Evolutionary conservation across 495 filamentous ascomycete species (phyloP).

Genomic region (Neurospora sp.): DNA sequence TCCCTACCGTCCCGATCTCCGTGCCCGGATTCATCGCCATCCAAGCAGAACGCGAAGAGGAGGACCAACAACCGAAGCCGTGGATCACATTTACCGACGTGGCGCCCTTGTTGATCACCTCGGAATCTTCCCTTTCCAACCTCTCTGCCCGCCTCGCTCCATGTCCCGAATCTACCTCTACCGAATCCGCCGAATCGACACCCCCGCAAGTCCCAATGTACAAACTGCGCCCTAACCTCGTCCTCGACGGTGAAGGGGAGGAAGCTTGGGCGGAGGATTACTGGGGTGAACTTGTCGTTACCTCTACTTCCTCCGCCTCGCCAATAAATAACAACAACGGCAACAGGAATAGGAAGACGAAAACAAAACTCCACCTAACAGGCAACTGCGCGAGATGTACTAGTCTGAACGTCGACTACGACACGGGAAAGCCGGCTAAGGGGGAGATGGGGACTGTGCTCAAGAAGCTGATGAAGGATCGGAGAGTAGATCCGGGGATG

Average conservation of each 20-base stretch:
- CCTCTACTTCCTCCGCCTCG: not conserved
- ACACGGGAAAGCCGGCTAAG: slow-evolving; percentile 53
- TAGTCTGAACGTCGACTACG: slow-evolving; percentile 76
- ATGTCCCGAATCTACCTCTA: no score
- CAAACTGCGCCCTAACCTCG: slow-evolving; percentile 81
- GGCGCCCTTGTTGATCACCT: slow-evolving; percentile 66
- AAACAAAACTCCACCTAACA: slow-evolving; percentile 44
- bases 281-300: slow-evolving; percentile 58
- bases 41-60: not conserved
- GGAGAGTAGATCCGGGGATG: slow-evolving; percentile 62
- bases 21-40: slow-evolving; percentile 18
- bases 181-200: not conserved
- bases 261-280: slow-evolving; percentile 74
- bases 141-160: slow-evolving; percentile 46
- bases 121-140: slow-evolving; percentile 56
- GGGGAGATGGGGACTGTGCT: slow-evolving; percentile 58
- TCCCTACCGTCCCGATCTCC: slow-evolving; percentile 1
- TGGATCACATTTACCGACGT: slow-evolving; percentile 69
- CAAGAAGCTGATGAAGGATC: slow-evolving; percentile 68
- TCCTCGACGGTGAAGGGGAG: slow-evolving; percentile 49
- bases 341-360: slow-evolving; percentile 12
- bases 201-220: slow-evolving; percentile 30
- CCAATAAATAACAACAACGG: no score
- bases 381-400: slow-evolving; percentile 75
- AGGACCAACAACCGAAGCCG: slow-evolving; percentile 7